Evolutionary conservation across 768 basidiomycete species (phyloP).

Genomic region (Paxillus ammoniavirescens): DNA sequence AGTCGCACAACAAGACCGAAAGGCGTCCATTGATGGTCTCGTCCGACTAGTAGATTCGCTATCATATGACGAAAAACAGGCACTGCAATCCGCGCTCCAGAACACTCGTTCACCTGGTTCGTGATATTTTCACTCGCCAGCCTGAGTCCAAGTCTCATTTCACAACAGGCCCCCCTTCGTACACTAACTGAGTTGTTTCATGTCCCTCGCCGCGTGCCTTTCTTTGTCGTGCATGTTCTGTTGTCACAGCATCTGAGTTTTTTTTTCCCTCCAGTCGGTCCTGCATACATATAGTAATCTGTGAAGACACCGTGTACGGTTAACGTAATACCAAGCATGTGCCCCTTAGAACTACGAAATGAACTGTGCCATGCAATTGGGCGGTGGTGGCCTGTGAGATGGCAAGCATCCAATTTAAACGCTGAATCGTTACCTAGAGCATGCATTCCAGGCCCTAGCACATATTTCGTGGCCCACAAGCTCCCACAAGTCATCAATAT

Average conservation of each 20-base stretch:
- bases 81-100: conserved; percentile 61
- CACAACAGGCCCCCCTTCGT: conserved; percentile 40
- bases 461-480: too few relatives aligned
- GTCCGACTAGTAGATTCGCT: conserved; percentile 70
- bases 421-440: too few relatives aligned
- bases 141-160: conserved; percentile 2
- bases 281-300: conserved; percentile 9
- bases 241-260: background rate
- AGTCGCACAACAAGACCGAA: conserved; percentile 71
- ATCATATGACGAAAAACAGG: conserved; percentile 67
- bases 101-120: conserved; percentile 59
- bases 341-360: conserved; percentile 6
- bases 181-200: conserved; percentile 25
- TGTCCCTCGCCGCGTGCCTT: conserved; percentile 4
- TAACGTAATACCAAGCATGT: conserved; percentile 9
- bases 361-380: background rate
- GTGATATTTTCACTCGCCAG: conserved; percentile 19
- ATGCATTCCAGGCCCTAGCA: too few relatives aligned
- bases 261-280: background rate
- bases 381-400: too few relatives aligned
- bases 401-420: too few relatives aligned
- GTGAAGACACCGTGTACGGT: conserved; percentile 19
- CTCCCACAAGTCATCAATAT: too few relatives aligned
- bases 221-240: background rate
- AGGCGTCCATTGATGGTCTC: conserved; percentile 73